Evolutionary conservation across 768 basidiomycete genomes (phyloP).

Genomic region (Rhodocollybia butyracea): DNA sequence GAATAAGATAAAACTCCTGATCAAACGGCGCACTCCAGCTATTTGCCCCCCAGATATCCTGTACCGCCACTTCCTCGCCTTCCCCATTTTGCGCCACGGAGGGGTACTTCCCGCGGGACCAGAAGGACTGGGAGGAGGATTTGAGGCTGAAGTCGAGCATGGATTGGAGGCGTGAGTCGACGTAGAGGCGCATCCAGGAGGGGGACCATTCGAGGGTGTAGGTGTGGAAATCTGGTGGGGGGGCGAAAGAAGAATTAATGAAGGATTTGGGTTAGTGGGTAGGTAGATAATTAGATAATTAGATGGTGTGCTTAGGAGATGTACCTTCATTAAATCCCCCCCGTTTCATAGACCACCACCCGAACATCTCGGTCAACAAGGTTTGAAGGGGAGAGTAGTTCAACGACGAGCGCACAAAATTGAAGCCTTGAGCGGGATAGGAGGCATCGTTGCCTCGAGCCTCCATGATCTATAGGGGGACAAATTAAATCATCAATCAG

Average conservation of each 20-base stretch:
- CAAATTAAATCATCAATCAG: too few species aligned
- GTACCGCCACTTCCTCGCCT: constrained; percentile 42
- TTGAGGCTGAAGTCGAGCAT: constrained; percentile 58
- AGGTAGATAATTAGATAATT: too few species aligned
- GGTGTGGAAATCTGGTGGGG: constrained; percentile 52
- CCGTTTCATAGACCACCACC: constrained; percentile 58
- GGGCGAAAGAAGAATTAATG: background rate
- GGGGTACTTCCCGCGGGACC: constrained; percentile 69
- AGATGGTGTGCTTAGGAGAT: too few species aligned
- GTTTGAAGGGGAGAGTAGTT: constrained; percentile 61
- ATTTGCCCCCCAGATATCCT: constrained; percentile 55
- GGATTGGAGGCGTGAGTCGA: constrained; percentile 66
- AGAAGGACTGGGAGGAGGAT: constrained; percentile 57
- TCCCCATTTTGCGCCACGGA: constrained; percentile 54
- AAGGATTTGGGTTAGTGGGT: constrained; percentile 30
- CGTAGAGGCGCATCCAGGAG: constrained; percentile 67
- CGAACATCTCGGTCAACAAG: constrained; percentile 51
- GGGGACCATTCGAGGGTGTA: constrained; percentile 79
- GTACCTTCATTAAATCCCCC: constrained; percentile 30
- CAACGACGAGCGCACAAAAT: constrained; percentile 57
- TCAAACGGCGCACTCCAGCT: constrained; percentile 75
- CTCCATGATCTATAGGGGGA: constrained; percentile 44
- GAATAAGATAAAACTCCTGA: constrained; percentile 76
- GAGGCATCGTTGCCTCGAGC: constrained; percentile 55
- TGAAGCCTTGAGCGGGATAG: constrained; percentile 55